Conservation (phyloP, 2,329 filamentous ascomycete genomes). For the Trichoderma lentiforme region DNA sequence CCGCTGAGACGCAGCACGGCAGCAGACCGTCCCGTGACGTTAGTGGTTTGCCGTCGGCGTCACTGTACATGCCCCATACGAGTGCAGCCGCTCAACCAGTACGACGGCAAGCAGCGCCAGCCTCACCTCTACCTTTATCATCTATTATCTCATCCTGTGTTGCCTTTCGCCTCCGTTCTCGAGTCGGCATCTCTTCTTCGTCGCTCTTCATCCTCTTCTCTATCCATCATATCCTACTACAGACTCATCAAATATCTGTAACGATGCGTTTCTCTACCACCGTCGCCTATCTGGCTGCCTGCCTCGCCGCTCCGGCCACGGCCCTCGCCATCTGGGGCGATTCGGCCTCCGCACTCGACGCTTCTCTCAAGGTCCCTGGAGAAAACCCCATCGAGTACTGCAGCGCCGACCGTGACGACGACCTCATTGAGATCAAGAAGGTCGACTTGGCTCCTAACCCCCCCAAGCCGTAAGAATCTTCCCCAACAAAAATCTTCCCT, state of each 20-base stretch:
- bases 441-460: constrained; percentile 86
- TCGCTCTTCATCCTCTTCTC: neutral
- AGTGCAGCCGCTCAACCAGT: neutral
- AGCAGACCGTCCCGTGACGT: constrained; percentile 17
- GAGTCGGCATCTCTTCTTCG: neutral
- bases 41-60: constrained; percentile 9
- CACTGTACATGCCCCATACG: constrained; percentile 6
- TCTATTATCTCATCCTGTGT: neutral
- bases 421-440: constrained; percentile 72
- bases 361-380: constrained; percentile 68
- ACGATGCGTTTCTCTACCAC: constrained; percentile 39
- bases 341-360: constrained; percentile 35
- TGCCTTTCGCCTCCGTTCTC: neutral
- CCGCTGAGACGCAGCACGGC: constrained; percentile 16
- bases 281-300: constrained; percentile 45
- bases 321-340: constrained; percentile 42
- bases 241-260: neutral
- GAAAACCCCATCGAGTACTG: constrained; percentile 85
- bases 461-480: constrained; percentile 64
- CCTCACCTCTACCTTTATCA: constrained; percentile 1
- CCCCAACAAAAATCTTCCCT: neutral
- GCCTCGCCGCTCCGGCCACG: constrained; percentile 42
- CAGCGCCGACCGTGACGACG: constrained; percentile 57
- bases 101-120: constrained; percentile 1
- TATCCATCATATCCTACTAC: neutral